Evolutionary conservation across 192 early-diverging fungal genomes (phyloP).

Genomic region (Backusella mclennaniae): DNA sequence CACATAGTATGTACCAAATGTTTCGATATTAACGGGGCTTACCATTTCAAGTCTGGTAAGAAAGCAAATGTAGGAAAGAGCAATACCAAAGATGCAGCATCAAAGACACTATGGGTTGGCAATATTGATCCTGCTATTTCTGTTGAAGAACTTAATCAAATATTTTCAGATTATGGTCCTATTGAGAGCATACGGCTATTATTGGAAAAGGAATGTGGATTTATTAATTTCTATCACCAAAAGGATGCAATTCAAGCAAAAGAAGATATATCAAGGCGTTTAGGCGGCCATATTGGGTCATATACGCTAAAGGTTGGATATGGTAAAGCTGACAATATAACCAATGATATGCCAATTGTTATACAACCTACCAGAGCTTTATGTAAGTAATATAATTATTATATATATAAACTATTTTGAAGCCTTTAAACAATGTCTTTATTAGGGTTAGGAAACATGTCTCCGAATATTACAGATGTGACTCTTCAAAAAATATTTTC

Average conservation of each 20-base stretch:
- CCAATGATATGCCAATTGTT: background rate
- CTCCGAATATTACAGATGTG: conserved; percentile 65
- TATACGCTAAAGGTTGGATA: conserved; percentile 76
- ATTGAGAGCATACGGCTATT: conserved; percentile 88
- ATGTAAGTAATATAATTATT: conserved; percentile 47
- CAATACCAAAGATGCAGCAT: conserved; percentile 48
- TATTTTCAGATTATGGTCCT: conserved; percentile 86
- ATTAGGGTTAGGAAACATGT: conserved; percentile 94
- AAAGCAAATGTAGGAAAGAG: background rate
- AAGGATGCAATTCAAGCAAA: conserved; percentile 86
- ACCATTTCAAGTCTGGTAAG: background rate
- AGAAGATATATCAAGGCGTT: conserved; percentile 71
- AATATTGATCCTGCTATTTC: conserved; percentile 81
- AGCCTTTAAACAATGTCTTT: background rate
- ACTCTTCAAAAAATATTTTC: conserved; percentile 73
- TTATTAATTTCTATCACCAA: conserved; percentile 82
- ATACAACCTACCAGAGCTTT: conserved; percentile 64
- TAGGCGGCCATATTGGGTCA: conserved; percentile 75
- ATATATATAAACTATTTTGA: background rate
- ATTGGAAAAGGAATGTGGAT: conserved; percentile 93
- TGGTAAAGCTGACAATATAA: conserved; percentile 63
- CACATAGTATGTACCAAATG: background rate
- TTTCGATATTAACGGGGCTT: background rate
- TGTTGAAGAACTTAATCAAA: conserved; percentile 70
- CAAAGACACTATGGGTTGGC: conserved; percentile 90